These are phyloP conservation scores for Blastomyces gilchristii DNA, from an alignment of 2,329 filamentous ascomycete genomes.

Conservation along the genomic window DNA sequence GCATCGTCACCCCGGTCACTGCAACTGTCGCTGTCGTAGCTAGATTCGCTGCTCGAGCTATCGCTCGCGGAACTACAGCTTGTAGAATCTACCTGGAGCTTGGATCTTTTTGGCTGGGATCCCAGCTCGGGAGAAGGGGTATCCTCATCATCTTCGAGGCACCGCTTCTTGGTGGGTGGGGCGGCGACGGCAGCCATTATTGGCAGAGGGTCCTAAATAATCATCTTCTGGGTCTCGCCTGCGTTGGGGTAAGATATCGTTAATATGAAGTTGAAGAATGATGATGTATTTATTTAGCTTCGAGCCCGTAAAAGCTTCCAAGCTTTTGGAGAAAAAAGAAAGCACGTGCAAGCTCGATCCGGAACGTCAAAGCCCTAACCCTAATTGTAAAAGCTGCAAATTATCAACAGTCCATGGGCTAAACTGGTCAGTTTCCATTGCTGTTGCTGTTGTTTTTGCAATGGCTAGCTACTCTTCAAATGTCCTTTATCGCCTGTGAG, in stretches of 20 bases:
- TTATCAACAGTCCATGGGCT: background rate
- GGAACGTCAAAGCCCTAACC: background rate
- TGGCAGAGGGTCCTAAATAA: background rate
- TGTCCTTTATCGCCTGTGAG: background rate
- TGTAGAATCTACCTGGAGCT: background rate
- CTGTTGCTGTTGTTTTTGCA: background rate
- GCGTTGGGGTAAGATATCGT: background rate
- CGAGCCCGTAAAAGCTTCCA: background rate
- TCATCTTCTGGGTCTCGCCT: background rate
- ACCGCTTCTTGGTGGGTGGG: constrained; percentile 7
- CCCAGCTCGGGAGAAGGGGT: background rate
- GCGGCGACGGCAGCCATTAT: constrained; percentile 3
- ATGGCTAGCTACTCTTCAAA: background rate
- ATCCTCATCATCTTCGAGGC: constrained; percentile 4
- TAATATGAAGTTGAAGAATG: background rate
- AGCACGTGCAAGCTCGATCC: constrained; percentile 5
- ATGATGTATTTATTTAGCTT: background rate
- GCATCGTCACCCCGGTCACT: background rate
- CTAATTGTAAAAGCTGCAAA: background rate
- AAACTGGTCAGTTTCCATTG: background rate
- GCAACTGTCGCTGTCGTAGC: background rate
- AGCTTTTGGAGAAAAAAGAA: background rate
- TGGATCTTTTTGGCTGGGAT: constrained; percentile 5
- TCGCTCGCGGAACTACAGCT: background rate
- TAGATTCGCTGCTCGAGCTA: background rate